These are phyloP conservation scores for Aspergillus vadensis DNA, from an alignment of 2,329 filamentous ascomycete genomes.

Conservation along the genomic window DNA sequence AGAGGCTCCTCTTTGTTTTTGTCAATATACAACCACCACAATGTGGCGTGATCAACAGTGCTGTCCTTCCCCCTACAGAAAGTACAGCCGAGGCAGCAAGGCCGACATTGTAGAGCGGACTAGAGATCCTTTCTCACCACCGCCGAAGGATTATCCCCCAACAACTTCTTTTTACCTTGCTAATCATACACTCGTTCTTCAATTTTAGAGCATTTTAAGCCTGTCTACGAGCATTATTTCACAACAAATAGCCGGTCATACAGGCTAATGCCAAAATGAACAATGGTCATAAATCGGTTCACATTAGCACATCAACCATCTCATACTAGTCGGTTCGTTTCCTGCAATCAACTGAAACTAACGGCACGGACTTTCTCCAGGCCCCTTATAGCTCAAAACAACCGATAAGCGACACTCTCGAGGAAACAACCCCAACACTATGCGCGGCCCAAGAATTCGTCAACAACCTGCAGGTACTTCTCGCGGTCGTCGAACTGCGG, in stretches of 20 bases:
- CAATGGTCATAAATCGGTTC: neutral
- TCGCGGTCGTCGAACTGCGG: constrained; percentile 4
- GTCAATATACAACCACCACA: no score
- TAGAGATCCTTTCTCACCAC: no score
- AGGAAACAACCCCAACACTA: neutral
- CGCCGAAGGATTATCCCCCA: no score
- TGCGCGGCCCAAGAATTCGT: neutral
- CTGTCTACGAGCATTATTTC: no score
- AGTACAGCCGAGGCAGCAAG: no score
- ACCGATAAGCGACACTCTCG: neutral
- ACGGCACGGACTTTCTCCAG: neutral
- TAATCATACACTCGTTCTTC: no score
- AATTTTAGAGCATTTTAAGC: accelerated
- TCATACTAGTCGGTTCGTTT: neutral
- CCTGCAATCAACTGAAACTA: neutral
- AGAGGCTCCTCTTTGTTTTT: accelerated
- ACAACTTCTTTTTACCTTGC: no score
- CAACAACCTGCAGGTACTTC: neutral
- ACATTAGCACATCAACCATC: neutral
- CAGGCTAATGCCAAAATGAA: neutral
- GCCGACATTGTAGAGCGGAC: no score
- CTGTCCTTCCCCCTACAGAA: no score
- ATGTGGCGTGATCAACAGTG: no score
- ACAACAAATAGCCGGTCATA: no score
- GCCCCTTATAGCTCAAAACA: neutral